Evolutionary conservation across 108 stramenopile genomes (phyloP).

Genomic region (Heterococcus sp.): DNA sequence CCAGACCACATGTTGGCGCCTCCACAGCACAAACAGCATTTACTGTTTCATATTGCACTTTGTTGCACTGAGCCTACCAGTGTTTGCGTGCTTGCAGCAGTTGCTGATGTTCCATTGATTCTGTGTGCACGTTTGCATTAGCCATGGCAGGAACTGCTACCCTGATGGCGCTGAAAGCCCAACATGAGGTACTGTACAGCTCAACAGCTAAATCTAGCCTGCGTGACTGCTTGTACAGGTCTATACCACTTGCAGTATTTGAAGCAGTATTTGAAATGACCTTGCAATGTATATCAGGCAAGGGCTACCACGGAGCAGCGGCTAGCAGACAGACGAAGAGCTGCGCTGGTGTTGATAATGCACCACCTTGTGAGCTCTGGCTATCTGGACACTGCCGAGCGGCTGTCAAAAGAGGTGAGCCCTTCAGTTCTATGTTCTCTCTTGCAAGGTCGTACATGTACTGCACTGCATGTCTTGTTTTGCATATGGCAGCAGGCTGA

Average conservation of each 20-base stretch:
- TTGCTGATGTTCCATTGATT: not conserved
- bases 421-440: too few species aligned
- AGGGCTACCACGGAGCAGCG: not conserved
- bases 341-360: not conserved
- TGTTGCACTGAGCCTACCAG: too few species aligned
- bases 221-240: too few species aligned
- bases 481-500: too few species aligned
- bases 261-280: too few species aligned
- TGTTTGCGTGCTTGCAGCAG: not conserved
- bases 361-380: not conserved
- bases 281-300: not conserved
- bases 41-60: too few species aligned
- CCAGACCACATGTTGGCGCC: too few species aligned
- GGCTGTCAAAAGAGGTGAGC: not conserved
- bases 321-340: not conserved
- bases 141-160: not conserved
- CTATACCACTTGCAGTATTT: too few species aligned
- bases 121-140: not conserved
- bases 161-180: not conserved
- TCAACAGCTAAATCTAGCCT: too few species aligned
- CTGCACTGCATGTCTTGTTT: too few species aligned
- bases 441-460: too few species aligned
- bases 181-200: not conserved
- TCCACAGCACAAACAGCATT: too few species aligned
- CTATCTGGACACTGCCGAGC: not conserved